A percentile compares a stretch with the other conserved stretches of the same genome.
These are phyloP conservation scores for Penicillium daleae DNA, from an alignment of 495 filamentous ascomycete species.

Conservation along the genomic window DNA sequence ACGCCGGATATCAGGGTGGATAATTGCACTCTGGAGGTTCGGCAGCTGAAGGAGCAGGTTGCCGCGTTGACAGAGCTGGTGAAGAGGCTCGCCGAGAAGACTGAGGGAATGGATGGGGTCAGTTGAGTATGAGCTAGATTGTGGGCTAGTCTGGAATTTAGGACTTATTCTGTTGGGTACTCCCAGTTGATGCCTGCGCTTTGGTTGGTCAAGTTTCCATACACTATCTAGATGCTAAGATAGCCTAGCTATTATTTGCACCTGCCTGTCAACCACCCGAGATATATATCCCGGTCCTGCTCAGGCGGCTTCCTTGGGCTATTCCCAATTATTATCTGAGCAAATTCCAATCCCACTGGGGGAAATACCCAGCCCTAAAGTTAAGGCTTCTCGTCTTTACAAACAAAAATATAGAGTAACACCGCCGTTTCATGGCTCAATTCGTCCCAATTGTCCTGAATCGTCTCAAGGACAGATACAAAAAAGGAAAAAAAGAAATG, in stretches of 20 bases:
- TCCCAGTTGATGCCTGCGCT: no score
- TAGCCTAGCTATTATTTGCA: background rate
- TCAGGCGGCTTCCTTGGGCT: no score
- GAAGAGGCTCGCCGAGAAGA: conserved; percentile 36
- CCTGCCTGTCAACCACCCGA: background rate
- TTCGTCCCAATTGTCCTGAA: background rate
- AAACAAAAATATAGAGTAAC: background rate
- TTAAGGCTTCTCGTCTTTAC: no score
- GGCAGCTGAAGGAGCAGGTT: conserved; percentile 70
- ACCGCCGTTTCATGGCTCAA: background rate
- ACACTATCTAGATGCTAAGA: no score
- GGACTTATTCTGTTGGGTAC: no score
- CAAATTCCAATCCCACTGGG: background rate
- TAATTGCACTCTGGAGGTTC: conserved; percentile 66
- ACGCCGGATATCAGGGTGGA: conserved; percentile 80
- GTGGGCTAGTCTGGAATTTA: background rate
- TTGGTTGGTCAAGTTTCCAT: no score
- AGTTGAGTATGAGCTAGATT: background rate
- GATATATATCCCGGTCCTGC: background rate
- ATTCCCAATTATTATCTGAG: background rate
- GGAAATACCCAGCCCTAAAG: no score
- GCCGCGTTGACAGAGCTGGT: conserved; percentile 66
- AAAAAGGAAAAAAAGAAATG: conserved; percentile 21
- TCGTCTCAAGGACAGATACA: no score
- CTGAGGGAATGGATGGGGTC: conserved; percentile 1